A percentile compares a stretch with the other conserved stretches of the same genome.
Evolutionary conservation across 2,329 filamentous ascomycete species (phyloP).

Genomic region (Diaporthe destruens): DNA sequence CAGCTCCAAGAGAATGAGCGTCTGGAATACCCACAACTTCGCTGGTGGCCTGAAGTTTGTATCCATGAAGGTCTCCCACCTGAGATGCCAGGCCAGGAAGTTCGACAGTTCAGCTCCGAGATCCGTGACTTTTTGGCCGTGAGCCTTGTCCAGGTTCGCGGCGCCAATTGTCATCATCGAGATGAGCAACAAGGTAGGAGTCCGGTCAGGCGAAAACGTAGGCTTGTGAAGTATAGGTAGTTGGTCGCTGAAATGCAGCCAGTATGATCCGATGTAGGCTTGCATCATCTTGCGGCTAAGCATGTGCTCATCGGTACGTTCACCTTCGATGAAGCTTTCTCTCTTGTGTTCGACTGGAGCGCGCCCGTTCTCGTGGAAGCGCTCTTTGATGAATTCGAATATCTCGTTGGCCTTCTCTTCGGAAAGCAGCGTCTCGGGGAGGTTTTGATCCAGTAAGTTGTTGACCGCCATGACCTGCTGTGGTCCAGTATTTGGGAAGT

Average conservation of each 20-base stretch:
- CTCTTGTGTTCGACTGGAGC: conserved; percentile 80
- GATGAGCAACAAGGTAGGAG: conserved; percentile 85
- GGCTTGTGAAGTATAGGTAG: conserved; percentile 95
- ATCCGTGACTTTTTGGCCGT: conserved; percentile 79
- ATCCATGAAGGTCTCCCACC: conserved; percentile 96
- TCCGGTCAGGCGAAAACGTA: conserved; percentile 89
- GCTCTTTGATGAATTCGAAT: conserved; percentile 82
- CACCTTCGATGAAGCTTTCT: conserved; percentile 82
- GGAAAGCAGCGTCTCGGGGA: conserved; percentile 84
- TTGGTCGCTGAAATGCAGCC: conserved; percentile 94
- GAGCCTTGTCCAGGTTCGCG: conserved; percentile 86
- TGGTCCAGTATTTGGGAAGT: conserved; percentile 68
- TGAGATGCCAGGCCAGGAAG: conserved; percentile 91
- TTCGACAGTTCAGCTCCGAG: conserved; percentile 87
- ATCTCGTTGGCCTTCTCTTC: conserved; percentile 89
- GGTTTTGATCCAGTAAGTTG: conserved; percentile 83
- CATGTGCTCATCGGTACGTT: conserved; percentile 76
- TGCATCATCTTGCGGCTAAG: conserved; percentile 96
- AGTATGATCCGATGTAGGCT: conserved; percentile 92
- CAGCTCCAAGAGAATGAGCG: conserved; percentile 86
- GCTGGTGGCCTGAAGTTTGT: conserved; percentile 90
- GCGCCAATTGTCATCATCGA: conserved; percentile 94
- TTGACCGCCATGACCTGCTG: conserved; percentile 92
- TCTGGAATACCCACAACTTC: conserved; percentile 96
- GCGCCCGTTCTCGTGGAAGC: conserved; percentile 85